These are phyloP conservation scores for Cucumis cinereus DNA, from an alignment of 306 rosid species.

Conservation along the genomic window DNA sequence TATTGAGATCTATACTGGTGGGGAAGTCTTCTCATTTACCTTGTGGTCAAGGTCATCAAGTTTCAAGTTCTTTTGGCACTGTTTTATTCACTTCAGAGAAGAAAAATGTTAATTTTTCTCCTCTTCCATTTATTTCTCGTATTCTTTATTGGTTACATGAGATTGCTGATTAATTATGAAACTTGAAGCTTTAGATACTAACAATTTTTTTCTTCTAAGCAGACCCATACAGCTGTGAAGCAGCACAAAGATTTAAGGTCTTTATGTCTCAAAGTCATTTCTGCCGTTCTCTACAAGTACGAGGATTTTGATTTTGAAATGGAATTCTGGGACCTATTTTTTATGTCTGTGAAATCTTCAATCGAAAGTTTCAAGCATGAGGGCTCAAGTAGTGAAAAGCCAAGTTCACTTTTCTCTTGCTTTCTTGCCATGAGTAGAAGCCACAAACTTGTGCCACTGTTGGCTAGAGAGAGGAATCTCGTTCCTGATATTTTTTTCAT, in stretches of 20 bases:
- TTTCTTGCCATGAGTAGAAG: constrained; percentile 78
- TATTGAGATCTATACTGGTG: neutral
- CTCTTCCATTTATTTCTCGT: neutral
- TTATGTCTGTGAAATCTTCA: constrained; percentile 50
- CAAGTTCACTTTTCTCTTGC: constrained; percentile 85
- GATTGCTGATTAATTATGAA: neutral
- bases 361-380: constrained; percentile 65
- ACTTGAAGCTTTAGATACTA: neutral
- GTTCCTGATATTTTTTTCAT: constrained; percentile 76
- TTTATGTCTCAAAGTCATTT: constrained; percentile 61
- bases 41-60: neutral
- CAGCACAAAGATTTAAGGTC: constrained; percentile 89
- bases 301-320: constrained; percentile 57
- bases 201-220: constrained; percentile 9
- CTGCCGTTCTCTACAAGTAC: constrained; percentile 50
- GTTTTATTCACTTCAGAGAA: neutral
- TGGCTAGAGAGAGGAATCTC: constrained; percentile 49
- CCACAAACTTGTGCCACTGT: constrained; percentile 44
- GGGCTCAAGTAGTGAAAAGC: constrained; percentile 82
- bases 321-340: constrained; percentile 75
- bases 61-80: neutral
- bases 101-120: neutral
- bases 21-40: neutral
- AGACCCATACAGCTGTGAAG: constrained; percentile 37
- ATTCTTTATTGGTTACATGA: neutral